Conservation (phyloP, 176 grass and related monocot species). For the Miscanthus lutarioriparius region DNA sequence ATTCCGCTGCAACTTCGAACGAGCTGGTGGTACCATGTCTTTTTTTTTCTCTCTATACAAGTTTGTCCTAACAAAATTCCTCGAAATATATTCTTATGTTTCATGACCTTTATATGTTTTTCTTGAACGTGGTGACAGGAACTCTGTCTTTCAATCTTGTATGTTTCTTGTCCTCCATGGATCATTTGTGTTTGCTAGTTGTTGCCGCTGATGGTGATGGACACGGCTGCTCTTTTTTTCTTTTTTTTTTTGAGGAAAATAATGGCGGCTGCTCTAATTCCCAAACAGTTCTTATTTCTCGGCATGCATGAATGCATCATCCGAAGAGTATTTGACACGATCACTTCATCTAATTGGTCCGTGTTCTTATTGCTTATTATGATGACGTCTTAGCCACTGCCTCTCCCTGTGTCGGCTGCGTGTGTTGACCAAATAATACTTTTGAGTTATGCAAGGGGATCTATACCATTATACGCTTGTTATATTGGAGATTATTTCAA, state of each 20-base stretch:
- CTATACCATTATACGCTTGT: background rate
- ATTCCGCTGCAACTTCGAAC: background rate
- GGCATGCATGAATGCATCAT: slow-evolving; percentile 16
- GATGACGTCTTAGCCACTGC: background rate
- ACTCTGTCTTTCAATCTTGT: too few species aligned
- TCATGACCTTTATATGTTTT: too few species aligned
- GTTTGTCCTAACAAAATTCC: background rate
- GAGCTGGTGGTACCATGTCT: background rate
- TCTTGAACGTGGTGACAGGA: too few species aligned
- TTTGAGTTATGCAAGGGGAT: slow-evolving; percentile 1
- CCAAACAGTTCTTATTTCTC: background rate
- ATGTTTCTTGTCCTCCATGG: background rate
- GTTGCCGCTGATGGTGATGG: slow-evolving; percentile 14
- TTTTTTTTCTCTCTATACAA: background rate
- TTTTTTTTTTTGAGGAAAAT: too few species aligned
- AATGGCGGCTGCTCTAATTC: background rate
- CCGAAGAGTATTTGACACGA: slow-evolving; percentile 31
- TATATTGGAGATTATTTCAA: slow-evolving; percentile 30
- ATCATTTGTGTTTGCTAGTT: background rate
- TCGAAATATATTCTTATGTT: background rate
- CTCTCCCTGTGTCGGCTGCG: slow-evolving; percentile 6
- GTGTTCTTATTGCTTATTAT: background rate
- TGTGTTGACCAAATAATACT: slow-evolving; percentile 47
- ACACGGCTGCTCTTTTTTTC: background rate
- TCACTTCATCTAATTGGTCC: slow-evolving; percentile 34